Evolutionary conservation across 2,329 filamentous ascomycete genomes (phyloP), one percentile per base, ranked within the genome.

Genomic region (Exophiala calicioides): DNA sequence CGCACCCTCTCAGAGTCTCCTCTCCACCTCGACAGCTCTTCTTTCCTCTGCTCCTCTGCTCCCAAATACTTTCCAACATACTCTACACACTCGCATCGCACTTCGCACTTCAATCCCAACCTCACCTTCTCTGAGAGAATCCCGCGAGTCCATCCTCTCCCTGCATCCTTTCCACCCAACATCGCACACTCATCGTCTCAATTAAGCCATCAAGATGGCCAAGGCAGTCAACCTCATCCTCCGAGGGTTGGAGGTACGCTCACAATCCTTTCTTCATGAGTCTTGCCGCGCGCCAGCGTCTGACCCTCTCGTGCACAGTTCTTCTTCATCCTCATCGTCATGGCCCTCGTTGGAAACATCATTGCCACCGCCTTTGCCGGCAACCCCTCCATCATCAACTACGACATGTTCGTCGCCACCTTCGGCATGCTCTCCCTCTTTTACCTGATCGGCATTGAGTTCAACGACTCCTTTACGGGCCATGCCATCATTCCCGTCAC

Each of bases 321-420:
- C 65, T 38, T 82, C 60, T 82, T 75, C 68, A 71, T 78, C 24
- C 62, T 83, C 46, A 72, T 85, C 59, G 65, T 83, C 60, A 78
- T 83, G 70, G 72, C 79, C 9, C 70, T 85, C 34, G 63, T 81
- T 57, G 81, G 80, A 57, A 81, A 83, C 71, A 81, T 82, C 70
- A 80, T 84, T 61, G 70, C 72, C 40, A 68, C 73, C 29, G 66
- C 74, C 3, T 68, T 67, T 47, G 59, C 68, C 41, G 77, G 80
- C 62, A 78, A 80, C 58, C 75, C 79, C 2, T 70, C 76, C 16
- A 72, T 80, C 40, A 70, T 85, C 68, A 78, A 78, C 63, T 78
- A 74, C 60, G 58, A 66, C 52, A 74, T 78, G 62, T 78, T 74
- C 53, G 61, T 67, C 5, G 58, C 70, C 7, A 69, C 70, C 1